Base-by-base conservation (phyloP, 1,284 basidiomycete species). In the Inonotus hispidus region DNA sequence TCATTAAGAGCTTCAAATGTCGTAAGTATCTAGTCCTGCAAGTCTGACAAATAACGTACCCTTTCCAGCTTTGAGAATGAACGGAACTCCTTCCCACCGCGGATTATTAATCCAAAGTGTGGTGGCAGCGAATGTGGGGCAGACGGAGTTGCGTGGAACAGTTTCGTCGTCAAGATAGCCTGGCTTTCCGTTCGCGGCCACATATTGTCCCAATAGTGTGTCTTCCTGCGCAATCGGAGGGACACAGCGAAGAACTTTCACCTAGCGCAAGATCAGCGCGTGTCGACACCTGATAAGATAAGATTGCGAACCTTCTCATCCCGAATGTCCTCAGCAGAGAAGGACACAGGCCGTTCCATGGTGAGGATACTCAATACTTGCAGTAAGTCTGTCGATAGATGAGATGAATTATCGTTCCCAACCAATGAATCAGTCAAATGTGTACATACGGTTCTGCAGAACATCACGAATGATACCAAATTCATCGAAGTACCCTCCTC, bases 271-370 rank as follows among this genome's bases (percentile, higher is more conserved):
- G 62, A 67, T 50, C 59, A 32, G 55, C 37, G 60, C 65, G 61
- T 61, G 64, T 64, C 66, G 57, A 21, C 54, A 60, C 56, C 16
- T 43, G 45, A 58, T 45, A 50, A 56, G 52, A 53, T 43, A 29
- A 23, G 11, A 14, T 14, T 39, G 64, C 72, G 62, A 66, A 90
- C 93, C 87, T 98, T 98, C 76, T 98, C 95, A 72, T 98, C 93
- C 66, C 95, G 92, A 69, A 98, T 93, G 72, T 98, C 95, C 75
- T 98, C 94, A 38, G 95, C 87, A 8, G 92, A 84, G 75, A 98
- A 98, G 1, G 95, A 97, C n/a, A 97, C 93, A 2, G 95, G 95
- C 45, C 95, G 86, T 73, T 98, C 95, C 95, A 98, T 98, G 23
- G 95, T 89, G 66, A 98, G 75, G 67, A 98, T 85, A 65, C 89